Base-by-base conservation (phyloP, 2,329 filamentous ascomycete genomes). In the Talaromyces pinophilus region DNA sequence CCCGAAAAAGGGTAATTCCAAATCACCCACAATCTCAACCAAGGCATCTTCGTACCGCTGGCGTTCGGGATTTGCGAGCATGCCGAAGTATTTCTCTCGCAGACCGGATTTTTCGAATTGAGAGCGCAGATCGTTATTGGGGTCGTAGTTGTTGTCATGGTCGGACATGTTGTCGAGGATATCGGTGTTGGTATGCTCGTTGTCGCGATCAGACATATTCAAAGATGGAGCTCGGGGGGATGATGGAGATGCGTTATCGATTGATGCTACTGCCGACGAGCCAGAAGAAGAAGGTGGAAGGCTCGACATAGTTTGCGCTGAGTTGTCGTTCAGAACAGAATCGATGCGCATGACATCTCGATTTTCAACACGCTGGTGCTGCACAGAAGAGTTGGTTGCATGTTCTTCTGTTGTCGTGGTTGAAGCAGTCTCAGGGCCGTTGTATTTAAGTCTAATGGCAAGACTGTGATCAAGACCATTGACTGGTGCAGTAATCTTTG, bases 1-100 rank as follows among this genome's bases (percentile, higher is more conserved):
- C n/a, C 28, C 46, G 4, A 25, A 52, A 35, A 50, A 38, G 1
- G 67, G 67, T 30, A 68, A 44, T n/a, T 63, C 50, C 46, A 66
- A 35, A 13, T 59, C 63, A 52, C 57, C 63, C 30, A 66, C 54
- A n/a, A 68, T 61, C n/a, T 66, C 59, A 8, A 65, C 17, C n/a
- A 68, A 13, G 1, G 67, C 40, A 3, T 66, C 48, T 33, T 68
- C 67, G 25, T 64, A 66, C 8, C 40, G 60, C n/a, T 42, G 48
- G 35, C 62, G 67, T 10, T 63, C 48, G 13, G 62, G 61, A 6
- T 25, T 6, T 19, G 17, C 13, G 19, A 62, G 60, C 44, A 48
- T 61, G 3, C 40, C 55, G 22, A 64, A 3, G 30, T 33, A 54
- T n/a, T 44, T 50, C 19, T 55, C 35, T 28, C 35, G 40, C 2